A percentile compares a stretch with the other conserved stretches of the same genome.
Conservation (phyloP, 2,329 filamentous ascomycete genomes). For the Gyromitra esculenta region DNA sequence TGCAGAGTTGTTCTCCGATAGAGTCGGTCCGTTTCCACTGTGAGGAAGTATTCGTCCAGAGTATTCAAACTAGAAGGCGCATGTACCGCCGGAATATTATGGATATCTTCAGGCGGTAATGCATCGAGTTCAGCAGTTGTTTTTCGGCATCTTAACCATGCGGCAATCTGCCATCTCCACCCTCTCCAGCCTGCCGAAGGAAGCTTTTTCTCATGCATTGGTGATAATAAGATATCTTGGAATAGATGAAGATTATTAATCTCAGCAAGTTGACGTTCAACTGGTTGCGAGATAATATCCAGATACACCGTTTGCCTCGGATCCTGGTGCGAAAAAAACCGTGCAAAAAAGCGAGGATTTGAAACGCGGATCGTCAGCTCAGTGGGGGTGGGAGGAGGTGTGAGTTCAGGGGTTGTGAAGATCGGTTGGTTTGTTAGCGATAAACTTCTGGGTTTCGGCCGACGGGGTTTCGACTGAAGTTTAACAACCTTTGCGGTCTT, state of each 20-base stretch:
- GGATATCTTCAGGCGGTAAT: conserved; percentile 27
- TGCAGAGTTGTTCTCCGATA: conserved; percentile 46
- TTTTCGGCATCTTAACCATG: conserved; percentile 48
- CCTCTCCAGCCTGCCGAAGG: conserved; percentile 9
- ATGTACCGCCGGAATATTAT: conserved; percentile 26
- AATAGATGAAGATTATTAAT: conserved; percentile 51
- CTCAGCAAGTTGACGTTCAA: conserved; percentile 45
- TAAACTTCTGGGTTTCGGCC: conserved; percentile 13
- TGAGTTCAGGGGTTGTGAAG: conserved; percentile 27
- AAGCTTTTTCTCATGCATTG: conserved; percentile 13
- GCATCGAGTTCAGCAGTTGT: conserved; percentile 45
- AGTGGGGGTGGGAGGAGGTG: conserved; percentile 35
- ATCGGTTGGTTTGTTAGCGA: conserved; percentile 16
- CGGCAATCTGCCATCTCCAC: conserved; percentile 51
- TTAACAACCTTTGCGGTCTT: conserved; percentile 42
- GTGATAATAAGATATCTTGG: conserved; percentile 37
- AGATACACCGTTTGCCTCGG: conserved; percentile 53
- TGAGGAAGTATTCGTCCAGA: conserved; percentile 49
- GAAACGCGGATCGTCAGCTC: conserved; percentile 50
- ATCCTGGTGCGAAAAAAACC: conserved; percentile 54
- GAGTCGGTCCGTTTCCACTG: conserved; percentile 14
- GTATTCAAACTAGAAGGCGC: conserved; percentile 35
- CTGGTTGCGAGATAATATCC: conserved; percentile 48
- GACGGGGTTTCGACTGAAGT: conserved; percentile 38
- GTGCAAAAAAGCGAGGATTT: conserved; percentile 53